Evolutionary conservation across 2,329 filamentous ascomycete genomes (phyloP).

Genomic region (Pseudopithomyces maydicus): DNA sequence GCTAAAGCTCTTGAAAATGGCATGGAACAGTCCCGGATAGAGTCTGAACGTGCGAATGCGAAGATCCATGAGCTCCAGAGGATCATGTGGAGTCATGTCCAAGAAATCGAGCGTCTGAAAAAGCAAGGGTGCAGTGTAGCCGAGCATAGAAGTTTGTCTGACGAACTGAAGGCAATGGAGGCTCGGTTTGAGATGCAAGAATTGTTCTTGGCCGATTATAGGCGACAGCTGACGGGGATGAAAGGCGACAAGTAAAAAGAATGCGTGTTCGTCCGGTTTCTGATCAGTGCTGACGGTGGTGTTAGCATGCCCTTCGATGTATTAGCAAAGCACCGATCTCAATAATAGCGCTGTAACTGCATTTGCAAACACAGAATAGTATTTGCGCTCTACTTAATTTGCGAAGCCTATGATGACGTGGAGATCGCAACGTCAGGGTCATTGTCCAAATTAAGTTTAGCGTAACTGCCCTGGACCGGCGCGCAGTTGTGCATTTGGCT

Average conservation of each 20-base stretch:
- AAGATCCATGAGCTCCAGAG: neutral
- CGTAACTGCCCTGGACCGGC: neutral
- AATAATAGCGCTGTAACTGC: no score
- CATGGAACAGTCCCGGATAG: conserved; percentile 7
- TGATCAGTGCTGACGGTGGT: neutral
- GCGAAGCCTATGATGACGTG: neutral
- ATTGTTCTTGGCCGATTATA: conserved; percentile 1
- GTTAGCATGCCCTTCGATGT: no score
- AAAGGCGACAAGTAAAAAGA: neutral
- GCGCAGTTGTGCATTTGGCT: neutral
- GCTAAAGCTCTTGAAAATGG: conserved; percentile 8
- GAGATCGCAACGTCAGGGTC: no score
- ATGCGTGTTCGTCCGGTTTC: neutral
- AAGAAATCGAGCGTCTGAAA: neutral
- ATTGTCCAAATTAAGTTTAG: neutral
- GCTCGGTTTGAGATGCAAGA: conserved; percentile 10
- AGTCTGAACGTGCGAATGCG: conserved; percentile 5
- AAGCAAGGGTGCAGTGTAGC: neutral
- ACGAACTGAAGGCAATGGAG: conserved; percentile 18
- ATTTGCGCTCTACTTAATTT: no score
- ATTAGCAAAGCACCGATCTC: no score
- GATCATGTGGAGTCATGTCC: neutral
- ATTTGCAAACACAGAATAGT: no score
- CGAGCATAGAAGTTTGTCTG: conserved; percentile 9
- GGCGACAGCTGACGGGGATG: neutral